phyloP scores from a whole-genome alignment of 768 basidiomycete species.

The Suillus hirtellus region DNA sequence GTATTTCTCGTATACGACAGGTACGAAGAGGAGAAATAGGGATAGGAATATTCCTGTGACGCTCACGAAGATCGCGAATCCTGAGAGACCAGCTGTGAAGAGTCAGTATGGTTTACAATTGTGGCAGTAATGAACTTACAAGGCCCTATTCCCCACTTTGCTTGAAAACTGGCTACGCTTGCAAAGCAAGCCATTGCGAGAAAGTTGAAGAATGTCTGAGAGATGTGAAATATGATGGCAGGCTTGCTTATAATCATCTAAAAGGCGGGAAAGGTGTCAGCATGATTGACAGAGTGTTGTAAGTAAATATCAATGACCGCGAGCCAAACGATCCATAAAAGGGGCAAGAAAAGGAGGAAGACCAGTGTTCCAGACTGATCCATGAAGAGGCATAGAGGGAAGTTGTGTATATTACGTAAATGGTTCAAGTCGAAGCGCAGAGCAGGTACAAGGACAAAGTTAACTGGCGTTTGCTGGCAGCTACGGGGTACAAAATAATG shows the following conservation, averaged over 20 bases:
- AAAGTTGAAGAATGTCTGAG: constrained; percentile 91
- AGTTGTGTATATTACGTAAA: constrained; percentile 34
- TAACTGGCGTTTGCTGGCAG: background rate
- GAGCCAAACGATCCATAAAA: constrained; percentile 65
- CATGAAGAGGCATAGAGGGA: constrained; percentile 35
- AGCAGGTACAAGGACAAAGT: constrained; percentile 10
- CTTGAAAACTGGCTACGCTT: constrained; percentile 85
- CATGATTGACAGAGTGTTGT: constrained; percentile 13
- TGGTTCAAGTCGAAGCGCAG: constrained; percentile 17
- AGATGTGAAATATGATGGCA: constrained; percentile 70
- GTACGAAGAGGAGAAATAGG: constrained; percentile 71
- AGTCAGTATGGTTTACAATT: constrained; percentile 12
- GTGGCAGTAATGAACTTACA: constrained; percentile 54
- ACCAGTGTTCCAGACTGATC: constrained; percentile 50
- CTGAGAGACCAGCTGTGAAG: constrained; percentile 75
- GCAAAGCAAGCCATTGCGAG: constrained; percentile 91
- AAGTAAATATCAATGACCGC: constrained; percentile 48
- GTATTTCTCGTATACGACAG: constrained; percentile 83
- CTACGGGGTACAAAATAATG: background rate
- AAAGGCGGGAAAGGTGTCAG: constrained; percentile 20
- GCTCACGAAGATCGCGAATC: constrained; percentile 82
- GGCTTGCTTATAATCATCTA: constrained; percentile 91
- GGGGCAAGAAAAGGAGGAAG: constrained; percentile 65
- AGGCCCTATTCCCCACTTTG: constrained; percentile 79
- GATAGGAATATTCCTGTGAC: constrained; percentile 73